Conservation (phyloP, 257 asterid species). For the Sherardia arvensis region DNA sequence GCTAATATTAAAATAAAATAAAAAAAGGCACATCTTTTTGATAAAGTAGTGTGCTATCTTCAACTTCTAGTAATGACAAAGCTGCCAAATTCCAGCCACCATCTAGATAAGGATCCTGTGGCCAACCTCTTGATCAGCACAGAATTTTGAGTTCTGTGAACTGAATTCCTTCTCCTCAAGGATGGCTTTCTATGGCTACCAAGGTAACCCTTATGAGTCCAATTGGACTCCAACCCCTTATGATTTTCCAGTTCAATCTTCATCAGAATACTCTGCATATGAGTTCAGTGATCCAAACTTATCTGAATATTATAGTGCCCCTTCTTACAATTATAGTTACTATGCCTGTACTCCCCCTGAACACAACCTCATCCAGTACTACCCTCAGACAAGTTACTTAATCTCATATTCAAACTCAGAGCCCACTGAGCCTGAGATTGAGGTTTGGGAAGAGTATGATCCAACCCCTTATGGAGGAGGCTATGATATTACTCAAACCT, state of each 20-base stretch:
- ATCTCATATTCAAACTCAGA: conserved; percentile 28
- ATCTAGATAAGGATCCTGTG: conserved; percentile 39
- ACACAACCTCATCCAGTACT: conserved; percentile 28
- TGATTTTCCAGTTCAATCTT: conserved; percentile 14
- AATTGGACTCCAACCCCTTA: conserved; percentile 19
- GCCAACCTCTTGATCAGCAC: conserved; percentile 7
- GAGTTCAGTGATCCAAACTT: conserved; percentile 10
- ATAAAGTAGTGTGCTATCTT: not conserved
- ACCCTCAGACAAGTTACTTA: conserved; percentile 23
- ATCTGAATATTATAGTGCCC: not conserved
- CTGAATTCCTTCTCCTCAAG: conserved; percentile 1
- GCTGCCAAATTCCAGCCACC: not conserved
- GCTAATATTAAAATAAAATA: not conserved
- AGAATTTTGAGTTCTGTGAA: not conserved
- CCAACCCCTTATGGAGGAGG: conserved; percentile 80
- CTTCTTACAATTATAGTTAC: conserved; percentile 14
- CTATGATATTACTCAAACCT: conserved; percentile 41
- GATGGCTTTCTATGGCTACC: conserved; percentile 56
- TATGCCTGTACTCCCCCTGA: conserved; percentile 21
- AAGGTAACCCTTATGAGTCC: conserved; percentile 26
- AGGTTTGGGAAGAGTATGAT: conserved; percentile 35
- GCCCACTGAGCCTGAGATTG: conserved; percentile 32
- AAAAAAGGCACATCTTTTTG: not conserved
- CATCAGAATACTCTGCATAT: conserved; percentile 9
- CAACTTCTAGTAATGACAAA: not conserved